phyloP scores from a whole-genome alignment of 495 filamentous ascomycete genomes.

The Trichocladium uniseriatum region DNA sequence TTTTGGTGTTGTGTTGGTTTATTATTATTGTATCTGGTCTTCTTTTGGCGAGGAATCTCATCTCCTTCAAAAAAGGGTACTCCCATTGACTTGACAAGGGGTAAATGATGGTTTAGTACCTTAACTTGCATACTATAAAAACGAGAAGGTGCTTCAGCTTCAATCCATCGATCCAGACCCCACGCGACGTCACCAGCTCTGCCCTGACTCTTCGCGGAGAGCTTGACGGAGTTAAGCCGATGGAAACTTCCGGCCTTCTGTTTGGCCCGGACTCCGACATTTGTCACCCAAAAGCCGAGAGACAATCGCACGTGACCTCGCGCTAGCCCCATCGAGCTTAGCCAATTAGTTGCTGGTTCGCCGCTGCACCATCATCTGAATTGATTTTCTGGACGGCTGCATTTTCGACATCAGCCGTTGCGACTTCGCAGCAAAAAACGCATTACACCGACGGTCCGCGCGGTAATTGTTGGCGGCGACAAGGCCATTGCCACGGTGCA shows the following conservation, averaged over 20 bases:
- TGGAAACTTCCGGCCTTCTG: not conserved
- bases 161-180: no score
- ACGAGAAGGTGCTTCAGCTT: no score
- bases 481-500: conserved; percentile 3
- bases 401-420: conserved; percentile 5
- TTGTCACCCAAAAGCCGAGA: not conserved
- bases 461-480: not conserved
- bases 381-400: not conserved
- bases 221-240: not conserved
- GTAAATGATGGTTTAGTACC: not conserved
- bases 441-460: not conserved
- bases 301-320: not conserved
- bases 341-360: not conserved
- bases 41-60: not conserved
- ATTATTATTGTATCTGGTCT: not conserved
- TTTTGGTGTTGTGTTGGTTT: no score
- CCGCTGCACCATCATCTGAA: not conserved
- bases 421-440: not conserved
- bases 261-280: not conserved
- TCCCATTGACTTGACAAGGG: no score
- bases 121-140: no score
- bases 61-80: no score
- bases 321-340: not conserved
- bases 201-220: no score
- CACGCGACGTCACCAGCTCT: no score